Evolutionary conservation across 176 grass and related monocot species (phyloP).

Genomic region (Phragmites australis): DNA sequence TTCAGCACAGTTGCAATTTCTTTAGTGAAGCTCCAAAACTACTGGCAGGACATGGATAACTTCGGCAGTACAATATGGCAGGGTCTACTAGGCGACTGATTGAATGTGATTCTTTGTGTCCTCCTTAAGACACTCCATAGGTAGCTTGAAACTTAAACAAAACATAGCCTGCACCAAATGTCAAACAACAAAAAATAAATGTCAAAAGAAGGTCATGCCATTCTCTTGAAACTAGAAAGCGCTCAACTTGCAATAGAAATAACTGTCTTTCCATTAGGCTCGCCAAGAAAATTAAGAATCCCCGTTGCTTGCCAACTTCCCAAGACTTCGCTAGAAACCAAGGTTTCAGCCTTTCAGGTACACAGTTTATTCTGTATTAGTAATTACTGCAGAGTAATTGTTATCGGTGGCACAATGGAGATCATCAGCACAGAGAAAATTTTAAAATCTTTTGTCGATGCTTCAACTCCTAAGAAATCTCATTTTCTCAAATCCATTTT

Average conservation of each 20-base stretch:
- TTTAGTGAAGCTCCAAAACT: constrained; percentile 7
- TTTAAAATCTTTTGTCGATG: neutral
- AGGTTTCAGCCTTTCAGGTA: neutral
- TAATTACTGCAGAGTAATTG: neutral
- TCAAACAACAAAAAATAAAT: constrained; percentile 3
- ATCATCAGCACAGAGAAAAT: neutral
- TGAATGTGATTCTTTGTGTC: constrained; percentile 19
- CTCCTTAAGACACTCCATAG: constrained; percentile 50
- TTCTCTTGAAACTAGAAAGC: constrained; percentile 12
- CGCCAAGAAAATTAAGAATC: neutral
- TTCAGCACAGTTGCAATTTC: neutral
- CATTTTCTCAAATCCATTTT: neutral
- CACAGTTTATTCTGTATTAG: neutral
- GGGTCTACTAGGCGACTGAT: constrained; percentile 6
- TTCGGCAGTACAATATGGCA: neutral
- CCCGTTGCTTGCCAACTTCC: neutral
- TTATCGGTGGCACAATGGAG: constrained; percentile 9
- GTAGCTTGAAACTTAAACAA: constrained; percentile 88
- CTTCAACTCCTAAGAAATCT: neutral
- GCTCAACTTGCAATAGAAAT: neutral
- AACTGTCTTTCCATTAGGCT: constrained; percentile 6
- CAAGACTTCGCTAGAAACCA: neutral
- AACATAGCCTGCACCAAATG: constrained; percentile 75
- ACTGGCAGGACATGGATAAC: neutral
- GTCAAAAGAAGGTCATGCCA: neutral